phyloP scores from a whole-genome alignment of 2,329 filamentous ascomycete genomes.

The Fusarium chuoi region DNA sequence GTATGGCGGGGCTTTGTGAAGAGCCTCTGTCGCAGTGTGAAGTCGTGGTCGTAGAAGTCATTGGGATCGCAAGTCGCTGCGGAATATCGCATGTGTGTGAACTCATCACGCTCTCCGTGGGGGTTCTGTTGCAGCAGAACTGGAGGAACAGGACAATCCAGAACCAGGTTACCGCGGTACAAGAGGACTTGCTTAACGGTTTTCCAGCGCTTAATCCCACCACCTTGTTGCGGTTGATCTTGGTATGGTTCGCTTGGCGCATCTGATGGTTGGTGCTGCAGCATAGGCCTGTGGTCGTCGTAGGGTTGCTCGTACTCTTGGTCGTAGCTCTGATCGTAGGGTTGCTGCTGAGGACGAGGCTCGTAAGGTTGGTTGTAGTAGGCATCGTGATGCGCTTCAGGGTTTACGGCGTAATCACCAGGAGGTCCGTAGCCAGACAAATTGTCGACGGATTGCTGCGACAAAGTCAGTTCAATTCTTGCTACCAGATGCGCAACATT shows the following conservation, averaged over 20 bases:
- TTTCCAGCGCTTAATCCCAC: slow-evolving; percentile 85
- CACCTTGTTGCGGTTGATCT: slow-evolving; percentile 56
- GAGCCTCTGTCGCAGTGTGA: slow-evolving; percentile 89
- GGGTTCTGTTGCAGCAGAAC: slow-evolving; percentile 86
- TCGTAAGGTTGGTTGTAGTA: slow-evolving; percentile 29
- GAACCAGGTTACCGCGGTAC: slow-evolving; percentile 94
- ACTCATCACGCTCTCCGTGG: slow-evolving; percentile 91
- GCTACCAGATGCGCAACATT: not conserved
- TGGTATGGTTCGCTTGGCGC: slow-evolving; percentile 55
- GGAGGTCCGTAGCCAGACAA: slow-evolving; percentile 57
- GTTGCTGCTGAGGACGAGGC: slow-evolving; percentile 51
- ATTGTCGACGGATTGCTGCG: slow-evolving; percentile 64
- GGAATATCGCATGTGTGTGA: slow-evolving; percentile 92
- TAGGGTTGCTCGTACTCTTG: slow-evolving; percentile 74
- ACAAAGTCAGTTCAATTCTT: slow-evolving; percentile 10
- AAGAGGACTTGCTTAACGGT: slow-evolving; percentile 98
- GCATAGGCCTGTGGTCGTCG: slow-evolving; percentile 80
- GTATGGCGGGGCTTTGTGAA: slow-evolving; percentile 94
- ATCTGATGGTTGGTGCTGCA: slow-evolving; percentile 69
- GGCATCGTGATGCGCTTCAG: slow-evolving; percentile 72
- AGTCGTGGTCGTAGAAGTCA: slow-evolving; percentile 88
- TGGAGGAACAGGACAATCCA: slow-evolving; percentile 95
- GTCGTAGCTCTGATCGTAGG: slow-evolving; percentile 78
- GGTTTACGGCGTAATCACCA: slow-evolving; percentile 80
- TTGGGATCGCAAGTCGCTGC: slow-evolving; percentile 93